Conservation (phyloP, 2,329 filamentous ascomycete species). For the Pestalotiopsis sp. region DNA sequence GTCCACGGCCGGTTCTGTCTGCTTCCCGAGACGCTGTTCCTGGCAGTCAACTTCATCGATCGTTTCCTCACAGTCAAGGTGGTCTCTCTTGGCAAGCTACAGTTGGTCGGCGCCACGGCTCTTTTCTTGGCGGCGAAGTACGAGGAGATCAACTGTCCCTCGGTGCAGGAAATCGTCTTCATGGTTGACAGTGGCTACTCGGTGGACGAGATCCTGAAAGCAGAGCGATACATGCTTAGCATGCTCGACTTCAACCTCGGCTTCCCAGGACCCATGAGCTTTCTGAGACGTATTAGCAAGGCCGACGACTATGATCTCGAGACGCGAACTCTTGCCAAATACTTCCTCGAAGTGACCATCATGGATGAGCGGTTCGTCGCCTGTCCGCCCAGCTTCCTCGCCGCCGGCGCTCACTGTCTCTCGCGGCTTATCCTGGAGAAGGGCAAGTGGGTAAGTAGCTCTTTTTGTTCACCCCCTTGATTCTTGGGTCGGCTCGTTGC, state of each 20-base stretch:
- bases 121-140: conserved; percentile 97
- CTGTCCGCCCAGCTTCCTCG: conserved; percentile 85
- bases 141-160: conserved; percentile 98
- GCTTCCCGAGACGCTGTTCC: conserved; percentile 91
- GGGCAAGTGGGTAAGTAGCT: conserved; percentile 81
- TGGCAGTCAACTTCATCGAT: conserved; percentile 96
- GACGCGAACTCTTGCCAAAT: conserved; percentile 93
- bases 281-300: conserved; percentile 94
- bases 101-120: conserved; percentile 93
- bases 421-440: conserved; percentile 87
- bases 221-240: conserved; percentile 96
- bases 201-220: conserved; percentile 91
- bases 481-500: conserved; percentile 19
- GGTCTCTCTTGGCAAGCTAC: conserved; percentile 91
- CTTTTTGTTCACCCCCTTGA: not conserved
- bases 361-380: conserved; percentile 98
- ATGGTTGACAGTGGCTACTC: conserved; percentile 96
- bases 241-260: conserved; percentile 96
- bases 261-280: conserved; percentile 99
- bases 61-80: conserved; percentile 94
- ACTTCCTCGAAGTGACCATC: conserved; percentile 93
- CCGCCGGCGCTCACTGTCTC: conserved; percentile 90
- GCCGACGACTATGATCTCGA: conserved; percentile 97
- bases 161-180: conserved; percentile 92
- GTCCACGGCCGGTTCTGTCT: conserved; percentile 91